These are phyloP conservation scores for Pyricularia sp. DNA, from an alignment of 2,329 filamentous ascomycete genomes.

Conservation along the genomic window DNA sequence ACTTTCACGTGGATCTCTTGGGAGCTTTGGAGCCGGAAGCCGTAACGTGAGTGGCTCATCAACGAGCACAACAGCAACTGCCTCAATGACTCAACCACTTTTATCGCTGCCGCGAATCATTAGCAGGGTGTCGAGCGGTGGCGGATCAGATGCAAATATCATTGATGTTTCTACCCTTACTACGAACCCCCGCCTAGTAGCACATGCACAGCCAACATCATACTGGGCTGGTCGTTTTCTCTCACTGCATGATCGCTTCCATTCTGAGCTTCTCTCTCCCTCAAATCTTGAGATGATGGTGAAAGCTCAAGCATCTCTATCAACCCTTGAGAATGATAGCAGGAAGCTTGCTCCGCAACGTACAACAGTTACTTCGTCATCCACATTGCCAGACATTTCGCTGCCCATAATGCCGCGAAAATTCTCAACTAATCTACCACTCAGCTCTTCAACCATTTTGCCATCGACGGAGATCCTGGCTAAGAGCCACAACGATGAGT, in stretches of 20 bases:
- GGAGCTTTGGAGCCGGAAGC: background rate
- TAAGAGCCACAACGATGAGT: background rate
- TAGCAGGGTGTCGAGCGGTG: background rate
- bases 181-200: slow-evolving; percentile 18
- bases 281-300: slow-evolving; percentile 14
- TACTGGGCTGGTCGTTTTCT: slow-evolving; percentile 51
- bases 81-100: background rate
- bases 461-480: background rate
- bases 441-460: background rate
- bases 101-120: background rate
- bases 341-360: background rate
- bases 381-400: background rate
- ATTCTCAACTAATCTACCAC: background rate
- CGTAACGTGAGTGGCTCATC: slow-evolving; percentile 5
- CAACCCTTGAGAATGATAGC: slow-evolving; percentile 2
- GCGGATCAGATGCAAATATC: slow-evolving; percentile 1
- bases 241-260: slow-evolving; percentile 37
- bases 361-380: background rate
- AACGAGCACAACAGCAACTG: background rate
- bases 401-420: background rate
- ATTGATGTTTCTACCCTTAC: background rate
- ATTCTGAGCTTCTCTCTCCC: slow-evolving; percentile 23
- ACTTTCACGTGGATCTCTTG: slow-evolving; percentile 4
- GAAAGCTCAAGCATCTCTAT: slow-evolving; percentile 11
- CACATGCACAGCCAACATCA: slow-evolving; percentile 25